Percentiles rank a stretch among this genome's conserved stretches.
These are phyloP conservation scores for Gossypium gossypioides DNA, from an alignment of 441 rosid species.

Conservation along the genomic window DNA sequence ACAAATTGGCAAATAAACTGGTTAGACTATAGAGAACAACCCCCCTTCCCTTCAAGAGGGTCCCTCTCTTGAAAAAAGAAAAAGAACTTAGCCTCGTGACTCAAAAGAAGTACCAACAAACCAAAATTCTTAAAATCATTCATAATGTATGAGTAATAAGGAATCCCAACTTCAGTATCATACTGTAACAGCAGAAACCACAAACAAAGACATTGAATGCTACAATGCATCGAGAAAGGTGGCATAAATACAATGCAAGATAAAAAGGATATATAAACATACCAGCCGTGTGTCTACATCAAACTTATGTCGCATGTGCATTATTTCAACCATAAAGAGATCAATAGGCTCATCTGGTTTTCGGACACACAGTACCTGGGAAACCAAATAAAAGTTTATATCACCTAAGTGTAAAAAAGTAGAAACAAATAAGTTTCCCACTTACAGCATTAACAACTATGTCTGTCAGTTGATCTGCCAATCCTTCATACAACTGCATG, in stretches of 20 bases:
- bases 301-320: slow-evolving; percentile 96
- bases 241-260: neutral
- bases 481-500: slow-evolving; percentile 63
- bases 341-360: slow-evolving; percentile 77
- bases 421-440: slow-evolving; percentile 2
- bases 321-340: slow-evolving; percentile 92
- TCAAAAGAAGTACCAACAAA: neutral
- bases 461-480: slow-evolving; percentile 65
- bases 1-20: neutral
- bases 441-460: slow-evolving; percentile 49
- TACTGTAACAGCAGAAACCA: neutral
- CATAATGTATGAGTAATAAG: neutral
- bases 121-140: neutral
- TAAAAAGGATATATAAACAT: slow-evolving; percentile 14
- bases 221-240: neutral
- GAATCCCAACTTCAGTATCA: neutral
- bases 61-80: neutral
- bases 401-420: neutral
- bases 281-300: slow-evolving; percentile 88
- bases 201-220: neutral
- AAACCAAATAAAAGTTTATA: slow-evolving; percentile 9
- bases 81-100: neutral
- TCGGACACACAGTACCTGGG: slow-evolving; percentile 72
- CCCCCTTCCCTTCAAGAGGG: neutral
- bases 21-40: neutral